phyloP scores from a whole-genome alignment of 1,284 basidiomycete genomes.

The Neolentinus lepideus region DNA sequence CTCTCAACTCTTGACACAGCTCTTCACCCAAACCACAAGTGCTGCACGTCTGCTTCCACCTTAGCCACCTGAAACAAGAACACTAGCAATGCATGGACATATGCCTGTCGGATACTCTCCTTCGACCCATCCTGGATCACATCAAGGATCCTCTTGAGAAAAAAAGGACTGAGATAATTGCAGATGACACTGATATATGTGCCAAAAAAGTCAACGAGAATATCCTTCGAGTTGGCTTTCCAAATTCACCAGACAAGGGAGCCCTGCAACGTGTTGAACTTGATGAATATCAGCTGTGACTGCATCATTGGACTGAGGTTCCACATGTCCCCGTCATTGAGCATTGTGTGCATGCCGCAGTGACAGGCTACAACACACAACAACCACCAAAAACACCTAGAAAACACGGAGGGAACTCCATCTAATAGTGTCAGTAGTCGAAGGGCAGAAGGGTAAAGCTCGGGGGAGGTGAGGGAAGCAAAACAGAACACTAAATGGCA shows the following conservation, averaged over 20 bases:
- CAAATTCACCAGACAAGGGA: constrained; percentile 59
- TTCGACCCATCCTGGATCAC: constrained; percentile 7
- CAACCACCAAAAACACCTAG: too few species aligned
- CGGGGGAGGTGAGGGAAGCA: too few species aligned
- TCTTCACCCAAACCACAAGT: constrained; percentile 72
- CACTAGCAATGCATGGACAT: constrained; percentile 64
- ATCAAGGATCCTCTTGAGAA: constrained; percentile 56
- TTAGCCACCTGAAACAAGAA: constrained; percentile 54
- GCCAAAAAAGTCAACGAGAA: constrained; percentile 60
- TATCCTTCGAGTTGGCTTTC: constrained; percentile 65
- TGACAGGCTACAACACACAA: too few species aligned
- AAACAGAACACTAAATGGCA: too few species aligned
- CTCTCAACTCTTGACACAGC: constrained; percentile 61
- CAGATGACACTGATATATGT: constrained; percentile 60
- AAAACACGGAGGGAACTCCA: too few species aligned
- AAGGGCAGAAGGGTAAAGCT: too few species aligned
- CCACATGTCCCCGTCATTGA: constrained; percentile 71
- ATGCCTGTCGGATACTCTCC: constrained; percentile 31
- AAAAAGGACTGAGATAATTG: constrained; percentile 65
- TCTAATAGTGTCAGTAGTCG: too few species aligned
- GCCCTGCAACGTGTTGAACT: constrained; percentile 40
- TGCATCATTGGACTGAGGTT: constrained; percentile 61
- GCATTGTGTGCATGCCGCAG: constrained; percentile 50
- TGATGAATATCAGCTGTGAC: constrained; percentile 57
- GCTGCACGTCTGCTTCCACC: constrained; percentile 66